phyloP scores from a whole-genome alignment of 805 yeast genomes.

The Hermanozyma aechmeae region DNA sequence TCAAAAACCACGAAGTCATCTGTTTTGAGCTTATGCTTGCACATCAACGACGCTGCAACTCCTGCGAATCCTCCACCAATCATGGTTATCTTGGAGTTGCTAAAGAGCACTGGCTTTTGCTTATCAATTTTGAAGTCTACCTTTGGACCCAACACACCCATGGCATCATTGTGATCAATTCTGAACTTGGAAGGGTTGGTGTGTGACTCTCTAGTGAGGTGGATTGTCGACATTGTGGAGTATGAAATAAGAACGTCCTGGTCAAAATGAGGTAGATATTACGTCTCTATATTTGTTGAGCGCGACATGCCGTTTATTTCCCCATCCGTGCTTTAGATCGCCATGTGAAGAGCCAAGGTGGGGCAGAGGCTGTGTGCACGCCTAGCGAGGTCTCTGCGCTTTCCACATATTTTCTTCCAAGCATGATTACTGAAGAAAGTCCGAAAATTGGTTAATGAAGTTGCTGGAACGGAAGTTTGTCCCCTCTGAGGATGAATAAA shows the following conservation, averaged over 20 bases:
- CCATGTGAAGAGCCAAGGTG: background rate
- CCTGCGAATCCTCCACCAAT: slow-evolving; percentile 36
- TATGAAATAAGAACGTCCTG: background rate
- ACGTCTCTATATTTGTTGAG: too few species aligned
- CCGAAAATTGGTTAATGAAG: too few species aligned
- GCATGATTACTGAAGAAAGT: too few species aligned
- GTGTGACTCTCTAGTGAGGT: slow-evolving; percentile 22
- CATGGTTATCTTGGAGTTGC: slow-evolving; percentile 22
- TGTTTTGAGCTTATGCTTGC: slow-evolving; percentile 16
- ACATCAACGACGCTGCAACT: slow-evolving; percentile 20
- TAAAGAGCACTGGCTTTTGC: slow-evolving; percentile 10
- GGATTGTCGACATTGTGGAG: slow-evolving; percentile 15
- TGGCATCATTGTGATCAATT: slow-evolving; percentile 17
- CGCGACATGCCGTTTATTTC: too few species aligned
- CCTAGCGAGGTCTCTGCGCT: too few species aligned
- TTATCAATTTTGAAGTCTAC: slow-evolving; percentile 9
- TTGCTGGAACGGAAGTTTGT: too few species aligned
- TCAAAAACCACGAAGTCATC: slow-evolving; percentile 27
- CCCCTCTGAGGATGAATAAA: too few species aligned
- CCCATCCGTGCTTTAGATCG: too few species aligned
- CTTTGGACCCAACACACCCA: slow-evolving; percentile 16
- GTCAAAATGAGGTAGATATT: too few species aligned
- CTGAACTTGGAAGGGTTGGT: slow-evolving; percentile 21
- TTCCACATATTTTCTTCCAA: too few species aligned
- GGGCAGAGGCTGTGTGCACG: too few species aligned